Evolutionary conservation across 805 yeast genomes (phyloP), one percentile per base, ranked within the genome.

Genomic region (Wickerhamomyces strasburgensis): DNA sequence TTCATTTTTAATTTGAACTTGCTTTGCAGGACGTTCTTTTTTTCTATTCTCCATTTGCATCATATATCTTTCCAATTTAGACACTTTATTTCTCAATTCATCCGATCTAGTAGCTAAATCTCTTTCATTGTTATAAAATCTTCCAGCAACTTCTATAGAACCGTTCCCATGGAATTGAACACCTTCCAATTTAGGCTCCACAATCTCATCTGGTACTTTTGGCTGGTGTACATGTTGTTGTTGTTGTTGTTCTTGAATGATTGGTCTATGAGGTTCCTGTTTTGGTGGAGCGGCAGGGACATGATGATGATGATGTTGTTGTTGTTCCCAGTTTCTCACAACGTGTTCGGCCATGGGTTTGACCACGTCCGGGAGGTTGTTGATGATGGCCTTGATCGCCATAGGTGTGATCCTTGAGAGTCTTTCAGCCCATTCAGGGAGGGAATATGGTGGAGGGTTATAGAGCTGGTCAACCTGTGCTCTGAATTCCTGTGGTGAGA

Each of bases 161-260:
- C 47, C 47, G 4, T 18, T 35, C 1, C n/a, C n/a, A 19, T 37
- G 42, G n/a, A 35, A 23, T 3, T n/a, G 27, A 14, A 43, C n/a
- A 6, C 41, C 43, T 3, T 23, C 21, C 10, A 27, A 17, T 15
- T 18, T 33, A 14, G 10, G 30, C 13, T n/a, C 17, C 18, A 10
- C 29, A 27, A n/a, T 32, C 11, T 26, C 29, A 6, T 26, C 15
- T 6, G 34, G n/a, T 23, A 18, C 27, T 31, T 18, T 31, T 16
- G 17, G 26, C 24, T 5, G 21, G 21, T 16, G 10, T 25, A 10
- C n/a, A 14, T 5, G 26, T 29, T 6, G 24, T 5, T 19, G 29
- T 16, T 23, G 35, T 5, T 14, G 25, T 17, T 27, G 19, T 16
- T 14, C 24, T 14, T 17, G 32, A 6, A 23, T 15, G 33, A 29